A percentile compares a stretch with the other conserved stretches of the same genome.
phyloP scores from a whole-genome alignment of 805 yeast species.

The Kodamaea hsintzibuensis region DNA sequence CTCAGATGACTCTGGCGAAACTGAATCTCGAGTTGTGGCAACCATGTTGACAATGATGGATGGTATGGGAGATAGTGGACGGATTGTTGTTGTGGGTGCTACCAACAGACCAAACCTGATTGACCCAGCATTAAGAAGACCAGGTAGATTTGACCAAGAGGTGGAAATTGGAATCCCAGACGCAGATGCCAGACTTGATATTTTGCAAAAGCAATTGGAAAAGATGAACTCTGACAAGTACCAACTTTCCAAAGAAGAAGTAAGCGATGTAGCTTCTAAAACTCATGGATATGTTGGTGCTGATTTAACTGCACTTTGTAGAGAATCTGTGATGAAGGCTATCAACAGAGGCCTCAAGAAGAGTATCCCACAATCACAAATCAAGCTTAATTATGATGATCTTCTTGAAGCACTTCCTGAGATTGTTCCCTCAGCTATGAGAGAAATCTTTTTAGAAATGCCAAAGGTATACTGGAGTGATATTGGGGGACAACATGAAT shows the following conservation, averaged over 20 bases:
- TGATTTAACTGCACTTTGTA: constrained; percentile 80
- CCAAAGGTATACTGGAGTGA: constrained; percentile 93
- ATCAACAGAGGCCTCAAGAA: constrained; percentile 59
- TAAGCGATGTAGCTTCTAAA: constrained; percentile 63
- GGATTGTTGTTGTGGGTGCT: constrained; percentile 71
- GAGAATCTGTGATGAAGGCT: constrained; percentile 86
- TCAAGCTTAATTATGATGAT: constrained; percentile 56
- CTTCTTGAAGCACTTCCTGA: constrained; percentile 72
- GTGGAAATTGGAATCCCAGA: constrained; percentile 93
- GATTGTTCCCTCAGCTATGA: constrained; percentile 95
- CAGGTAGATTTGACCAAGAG: constrained; percentile 88
- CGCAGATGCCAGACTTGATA: constrained; percentile 72
- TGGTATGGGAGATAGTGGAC: constrained; percentile 64
- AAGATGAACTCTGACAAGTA: constrained; percentile 50
- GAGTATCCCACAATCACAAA: constrained; percentile 26
- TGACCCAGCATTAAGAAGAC: constrained; percentile 75
- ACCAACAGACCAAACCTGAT: constrained; percentile 70
- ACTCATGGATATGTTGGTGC: constrained; percentile 99
- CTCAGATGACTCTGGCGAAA: constrained; percentile 85
- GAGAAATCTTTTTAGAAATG: constrained; percentile 90
- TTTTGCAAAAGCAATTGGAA: constrained; percentile 60
- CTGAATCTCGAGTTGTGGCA: constrained; percentile 88
- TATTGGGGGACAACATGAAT: constrained; percentile 90
- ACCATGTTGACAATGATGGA: constrained; percentile 83
- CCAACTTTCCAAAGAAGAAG: constrained; percentile 51